Percentiles rank a stretch among this genome's conserved stretches.
phyloP scores from a whole-genome alignment of 176 grass and related monocot genomes.

The Eremochloa ophiuroides region DNA sequence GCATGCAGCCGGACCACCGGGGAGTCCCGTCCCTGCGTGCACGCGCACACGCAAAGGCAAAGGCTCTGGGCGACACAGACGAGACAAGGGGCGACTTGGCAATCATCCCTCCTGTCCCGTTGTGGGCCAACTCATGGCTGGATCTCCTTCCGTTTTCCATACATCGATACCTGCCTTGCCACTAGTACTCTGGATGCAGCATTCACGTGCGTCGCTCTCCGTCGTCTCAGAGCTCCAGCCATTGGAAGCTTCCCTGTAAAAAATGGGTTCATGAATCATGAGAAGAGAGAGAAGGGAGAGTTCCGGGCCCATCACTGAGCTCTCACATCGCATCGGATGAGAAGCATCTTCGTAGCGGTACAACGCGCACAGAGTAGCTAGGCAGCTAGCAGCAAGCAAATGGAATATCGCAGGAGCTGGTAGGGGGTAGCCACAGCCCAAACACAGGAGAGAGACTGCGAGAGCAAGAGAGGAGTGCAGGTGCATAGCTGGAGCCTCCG shows the following conservation, averaged over 20 bases:
- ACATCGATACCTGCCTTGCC: background rate
- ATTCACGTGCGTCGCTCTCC: background rate
- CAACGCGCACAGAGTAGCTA: background rate
- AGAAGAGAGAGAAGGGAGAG: background rate
- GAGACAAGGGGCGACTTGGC: constrained; percentile 16
- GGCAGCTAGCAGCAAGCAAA: constrained; percentile 72
- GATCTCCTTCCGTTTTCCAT: background rate
- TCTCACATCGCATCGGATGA: constrained; percentile 63
- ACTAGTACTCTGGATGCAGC: background rate
- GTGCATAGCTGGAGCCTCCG: background rate
- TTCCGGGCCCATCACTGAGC: background rate
- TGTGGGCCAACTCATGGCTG: constrained; percentile 25
- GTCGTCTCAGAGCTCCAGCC: background rate
- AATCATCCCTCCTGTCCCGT: constrained; percentile 25
- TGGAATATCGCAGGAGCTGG: constrained; percentile 70
- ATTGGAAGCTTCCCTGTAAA: constrained; percentile 32
- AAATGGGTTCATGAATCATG: background rate
- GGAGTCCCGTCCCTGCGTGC: background rate
- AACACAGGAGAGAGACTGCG: background rate
- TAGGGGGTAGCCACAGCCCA: background rate
- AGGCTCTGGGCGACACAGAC: constrained; percentile 26
- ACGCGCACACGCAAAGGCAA: constrained; percentile 26
- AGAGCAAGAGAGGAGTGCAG: background rate
- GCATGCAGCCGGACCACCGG: background rate
- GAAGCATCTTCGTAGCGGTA: constrained; percentile 51